Evolutionary conservation across 768 basidiomycete genomes (phyloP).

Genomic region (Russula virescens): DNA sequence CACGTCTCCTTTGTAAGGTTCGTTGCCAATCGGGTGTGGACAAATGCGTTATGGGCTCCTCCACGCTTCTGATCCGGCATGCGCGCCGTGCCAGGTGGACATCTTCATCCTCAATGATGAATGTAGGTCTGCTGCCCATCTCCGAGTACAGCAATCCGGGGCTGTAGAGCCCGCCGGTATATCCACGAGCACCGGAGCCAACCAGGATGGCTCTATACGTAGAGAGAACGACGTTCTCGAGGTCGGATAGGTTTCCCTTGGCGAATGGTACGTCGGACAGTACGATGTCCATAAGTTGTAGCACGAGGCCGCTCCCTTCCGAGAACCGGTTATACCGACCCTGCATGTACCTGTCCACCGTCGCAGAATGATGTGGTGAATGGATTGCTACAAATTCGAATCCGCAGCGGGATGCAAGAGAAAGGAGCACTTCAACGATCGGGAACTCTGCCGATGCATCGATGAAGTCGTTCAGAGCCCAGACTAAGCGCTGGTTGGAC

Average conservation of each 20-base stretch:
- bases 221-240: constrained; percentile 14
- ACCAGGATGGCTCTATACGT: constrained; percentile 11
- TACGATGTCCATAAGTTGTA: constrained; percentile 16
- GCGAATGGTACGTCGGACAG: constrained; percentile 7
- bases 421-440: constrained; percentile 14
- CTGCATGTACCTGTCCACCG: constrained; percentile 1
- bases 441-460: constrained; percentile 9
- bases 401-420: constrained; percentile 17
- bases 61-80: background rate
- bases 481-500: constrained; percentile 17
- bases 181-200: constrained; percentile 5
- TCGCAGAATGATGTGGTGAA: background rate
- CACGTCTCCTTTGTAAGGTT: background rate
- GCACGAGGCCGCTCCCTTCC: constrained; percentile 14
- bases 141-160: constrained; percentile 16
- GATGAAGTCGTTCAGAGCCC: constrained; percentile 17
- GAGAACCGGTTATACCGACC: constrained; percentile 13
- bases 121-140: constrained; percentile 12
- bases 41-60: constrained; percentile 2
- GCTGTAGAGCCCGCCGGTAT: background rate
- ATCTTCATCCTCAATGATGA: background rate
- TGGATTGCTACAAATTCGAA: constrained; percentile 18
- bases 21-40: constrained; percentile 15
- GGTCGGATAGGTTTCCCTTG: constrained; percentile 7
- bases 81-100: background rate